Conservation (phyloP, 2,329 filamentous ascomycete genomes). For the Venturia carpophila region DNA sequence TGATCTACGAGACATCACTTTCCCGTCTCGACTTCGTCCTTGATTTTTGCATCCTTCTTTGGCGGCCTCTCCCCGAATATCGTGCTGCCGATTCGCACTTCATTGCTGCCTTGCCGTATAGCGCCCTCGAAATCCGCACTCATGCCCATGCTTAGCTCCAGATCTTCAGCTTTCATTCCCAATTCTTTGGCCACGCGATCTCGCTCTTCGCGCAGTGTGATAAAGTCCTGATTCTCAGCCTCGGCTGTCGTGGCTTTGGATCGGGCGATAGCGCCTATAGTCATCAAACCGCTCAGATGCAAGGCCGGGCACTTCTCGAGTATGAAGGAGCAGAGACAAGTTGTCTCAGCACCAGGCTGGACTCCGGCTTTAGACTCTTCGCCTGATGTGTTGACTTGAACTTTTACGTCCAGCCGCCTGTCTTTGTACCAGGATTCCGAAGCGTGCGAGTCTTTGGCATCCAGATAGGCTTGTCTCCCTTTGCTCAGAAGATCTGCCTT, state of each 20-base stretch:
- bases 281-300: slow-evolving; percentile 80
- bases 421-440: slow-evolving; percentile 31
- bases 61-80: slow-evolving; percentile 82
- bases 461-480: slow-evolving; percentile 54
- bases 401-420: slow-evolving; percentile 60
- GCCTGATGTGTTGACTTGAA: slow-evolving; percentile 93
- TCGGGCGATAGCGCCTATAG: slow-evolving; percentile 87
- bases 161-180: slow-evolving; percentile 43
- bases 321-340: slow-evolving; percentile 62
- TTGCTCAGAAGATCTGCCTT: slow-evolving; percentile 79
- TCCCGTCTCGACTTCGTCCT: slow-evolving; percentile 22
- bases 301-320: slow-evolving; percentile 64
- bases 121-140: slow-evolving; percentile 92
- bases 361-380: slow-evolving; percentile 81
- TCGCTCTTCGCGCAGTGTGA: slow-evolving; percentile 57
- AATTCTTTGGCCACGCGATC: slow-evolving; percentile 61
- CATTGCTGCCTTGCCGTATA: slow-evolving; percentile 70
- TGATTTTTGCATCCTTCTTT: slow-evolving; percentile 70
- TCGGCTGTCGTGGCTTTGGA: slow-evolving; percentile 63
- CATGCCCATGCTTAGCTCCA: slow-evolving; percentile 98
- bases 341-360: slow-evolving; percentile 51
- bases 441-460: slow-evolving; percentile 28
- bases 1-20: neutral
- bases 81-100: slow-evolving; percentile 87
- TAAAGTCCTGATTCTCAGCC: slow-evolving; percentile 88